A percentile compares a stretch with the other conserved stretches of the same genome.
phyloP scores from a whole-genome alignment of 2,329 filamentous ascomycete species.

The Dactylella cylindrospora region DNA sequence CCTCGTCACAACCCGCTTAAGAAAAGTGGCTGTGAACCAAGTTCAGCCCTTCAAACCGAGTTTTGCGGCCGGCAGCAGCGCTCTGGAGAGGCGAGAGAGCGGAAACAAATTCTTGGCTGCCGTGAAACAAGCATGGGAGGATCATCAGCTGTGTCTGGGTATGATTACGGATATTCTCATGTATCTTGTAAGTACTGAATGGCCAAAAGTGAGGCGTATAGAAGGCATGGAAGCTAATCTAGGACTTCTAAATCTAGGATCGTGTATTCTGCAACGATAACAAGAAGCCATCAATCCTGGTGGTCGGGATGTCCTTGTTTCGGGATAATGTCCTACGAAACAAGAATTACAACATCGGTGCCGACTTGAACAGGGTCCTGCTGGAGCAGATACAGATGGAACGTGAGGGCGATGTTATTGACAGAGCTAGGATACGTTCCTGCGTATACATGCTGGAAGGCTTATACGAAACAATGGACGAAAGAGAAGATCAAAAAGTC shows the following conservation, averaged over 20 bases:
- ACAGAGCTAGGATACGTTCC: conserved; percentile 76
- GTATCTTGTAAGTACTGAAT: conserved; percentile 69
- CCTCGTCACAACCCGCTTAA: conserved; percentile 81
- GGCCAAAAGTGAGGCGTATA: conserved; percentile 54
- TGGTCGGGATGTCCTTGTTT: conserved; percentile 81
- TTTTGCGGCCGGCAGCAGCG: conserved; percentile 64
- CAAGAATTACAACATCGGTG: conserved; percentile 61
- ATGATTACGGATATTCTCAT: conserved; percentile 96
- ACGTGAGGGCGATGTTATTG: conserved; percentile 82
- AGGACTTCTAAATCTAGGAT: conserved; percentile 59
- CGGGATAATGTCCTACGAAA: conserved; percentile 76
- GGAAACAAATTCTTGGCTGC: conserved; percentile 80
- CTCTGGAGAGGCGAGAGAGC: conserved; percentile 73
- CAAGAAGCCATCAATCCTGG: conserved; percentile 75
- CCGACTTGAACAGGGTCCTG: conserved; percentile 76
- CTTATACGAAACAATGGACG: conserved; percentile 77
- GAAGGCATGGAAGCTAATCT: neutral
- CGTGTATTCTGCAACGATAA: conserved; percentile 76
- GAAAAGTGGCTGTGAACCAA: conserved; percentile 67
- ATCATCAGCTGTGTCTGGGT: conserved; percentile 89
- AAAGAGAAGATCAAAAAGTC: conserved; percentile 75
- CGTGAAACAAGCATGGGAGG: conserved; percentile 77
- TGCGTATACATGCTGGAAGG: conserved; percentile 87
- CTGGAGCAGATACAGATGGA: conserved; percentile 93
- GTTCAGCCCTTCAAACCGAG: conserved; percentile 69